Evolutionary conservation across 2,329 filamentous ascomycete species (phyloP).

Genomic region (Hansfordia pulvinata): DNA sequence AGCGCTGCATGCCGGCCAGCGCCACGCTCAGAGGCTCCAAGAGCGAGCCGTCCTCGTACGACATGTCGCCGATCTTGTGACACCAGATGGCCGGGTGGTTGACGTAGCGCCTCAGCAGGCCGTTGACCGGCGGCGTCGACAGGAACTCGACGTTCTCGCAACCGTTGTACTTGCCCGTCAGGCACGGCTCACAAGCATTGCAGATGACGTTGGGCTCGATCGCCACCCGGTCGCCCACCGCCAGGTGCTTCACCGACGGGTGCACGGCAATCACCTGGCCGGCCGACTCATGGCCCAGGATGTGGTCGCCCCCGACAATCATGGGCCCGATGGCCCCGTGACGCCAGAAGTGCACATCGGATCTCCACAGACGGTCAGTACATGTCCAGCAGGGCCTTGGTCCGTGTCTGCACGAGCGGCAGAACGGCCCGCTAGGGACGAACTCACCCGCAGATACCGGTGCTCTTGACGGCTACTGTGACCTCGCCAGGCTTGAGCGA

Average conservation of each 20-base stretch:
- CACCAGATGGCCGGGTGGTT: conserved; percentile 93
- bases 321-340: conserved; percentile 90
- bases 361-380: conserved; percentile 33
- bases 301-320: conserved; percentile 80
- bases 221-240: conserved; percentile 80
- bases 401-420: no score
- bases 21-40: conserved; percentile 85
- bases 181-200: conserved; percentile 76
- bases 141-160: conserved; percentile 79
- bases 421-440: no score
- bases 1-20: conserved; percentile 75
- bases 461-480: conserved; percentile 79
- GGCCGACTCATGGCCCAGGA: conserved; percentile 88
- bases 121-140: conserved; percentile 79
- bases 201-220: conserved; percentile 93
- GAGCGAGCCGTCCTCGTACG: conserved; percentile 80
- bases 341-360: conserved; percentile 96
- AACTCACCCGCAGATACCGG: conserved; percentile 85
- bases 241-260: conserved; percentile 63
- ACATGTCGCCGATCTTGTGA: conserved; percentile 89
- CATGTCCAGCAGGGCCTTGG: no score
- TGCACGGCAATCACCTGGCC: conserved; percentile 73
- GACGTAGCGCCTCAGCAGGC: conserved; percentile 80
- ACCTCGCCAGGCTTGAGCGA: conserved; percentile 71
- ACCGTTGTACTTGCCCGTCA: conserved; percentile 90